Percentiles rank a stretch among this genome's conserved stretches.
These are phyloP conservation scores for Cytospora schulzeri DNA, from an alignment of 2,329 filamentous ascomycete genomes.

Conservation along the genomic window DNA sequence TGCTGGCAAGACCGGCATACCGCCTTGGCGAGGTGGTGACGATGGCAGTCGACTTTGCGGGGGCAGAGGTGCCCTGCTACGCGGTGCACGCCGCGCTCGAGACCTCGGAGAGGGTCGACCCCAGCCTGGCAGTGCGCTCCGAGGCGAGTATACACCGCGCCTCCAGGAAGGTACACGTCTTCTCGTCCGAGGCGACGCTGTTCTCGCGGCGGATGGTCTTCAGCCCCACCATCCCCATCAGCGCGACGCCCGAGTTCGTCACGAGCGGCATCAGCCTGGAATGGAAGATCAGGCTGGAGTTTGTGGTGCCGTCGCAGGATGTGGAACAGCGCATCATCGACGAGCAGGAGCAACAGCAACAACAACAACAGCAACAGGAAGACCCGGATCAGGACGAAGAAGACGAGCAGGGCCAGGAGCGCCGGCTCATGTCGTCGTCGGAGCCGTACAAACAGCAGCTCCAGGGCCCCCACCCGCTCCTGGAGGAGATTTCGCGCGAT, in stretches of 20 bases:
- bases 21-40: conserved; percentile 85
- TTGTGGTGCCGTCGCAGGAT: conserved; percentile 72
- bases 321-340: conserved; percentile 20
- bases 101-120: conserved; percentile 80
- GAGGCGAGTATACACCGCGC: conserved; percentile 84
- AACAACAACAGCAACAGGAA: neutral
- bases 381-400: conserved; percentile 24
- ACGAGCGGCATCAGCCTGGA: conserved; percentile 85
- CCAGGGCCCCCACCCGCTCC: conserved; percentile 51
- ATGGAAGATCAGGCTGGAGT: conserved; percentile 90
- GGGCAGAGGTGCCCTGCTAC: conserved; percentile 79
- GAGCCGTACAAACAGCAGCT: conserved; percentile 20
- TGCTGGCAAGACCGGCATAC: conserved; percentile 85
- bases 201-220: conserved; percentile 81
- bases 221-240: conserved; percentile 77
- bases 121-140: conserved; percentile 78
- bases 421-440: conserved; percentile 32
- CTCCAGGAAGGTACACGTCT: conserved; percentile 79
- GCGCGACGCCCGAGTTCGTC: conserved; percentile 86
- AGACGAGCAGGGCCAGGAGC: conserved; percentile 22
- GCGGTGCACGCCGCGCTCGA: conserved; percentile 83
- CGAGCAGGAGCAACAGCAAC: conserved; percentile 35
- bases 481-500: conserved; percentile 79
- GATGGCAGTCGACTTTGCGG: conserved; percentile 80
- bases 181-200: conserved; percentile 78